Evolutionary conservation across 1,284 basidiomycete species (phyloP).

Genomic region (Grifola frondosa): DNA sequence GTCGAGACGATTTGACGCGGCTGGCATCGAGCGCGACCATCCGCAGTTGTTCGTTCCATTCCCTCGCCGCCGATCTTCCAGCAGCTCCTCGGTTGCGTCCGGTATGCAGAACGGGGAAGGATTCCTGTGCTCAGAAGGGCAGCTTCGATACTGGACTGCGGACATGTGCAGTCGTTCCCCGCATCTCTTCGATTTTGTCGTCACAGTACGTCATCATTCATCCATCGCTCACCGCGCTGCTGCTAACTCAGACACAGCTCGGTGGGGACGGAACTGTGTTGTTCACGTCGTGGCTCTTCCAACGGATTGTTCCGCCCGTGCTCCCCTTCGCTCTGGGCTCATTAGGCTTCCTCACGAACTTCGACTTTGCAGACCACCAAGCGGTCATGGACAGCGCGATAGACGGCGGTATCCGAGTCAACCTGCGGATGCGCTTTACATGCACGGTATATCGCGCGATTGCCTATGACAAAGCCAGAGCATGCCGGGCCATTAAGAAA

Average conservation of each 20-base stretch:
- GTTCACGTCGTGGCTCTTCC: slow-evolving; percentile 99
- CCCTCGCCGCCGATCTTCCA: slow-evolving; percentile 71
- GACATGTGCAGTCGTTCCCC: slow-evolving; percentile 93
- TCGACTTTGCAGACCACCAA: slow-evolving; percentile 89
- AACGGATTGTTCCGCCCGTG: slow-evolving; percentile 95
- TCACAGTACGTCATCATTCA: slow-evolving; percentile 69
- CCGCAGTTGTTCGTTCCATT: slow-evolving; percentile 87
- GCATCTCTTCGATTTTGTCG: slow-evolving; percentile 96
- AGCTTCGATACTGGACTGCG: slow-evolving; percentile 95
- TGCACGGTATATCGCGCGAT: slow-evolving; percentile 96
- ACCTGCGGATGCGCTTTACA: slow-evolving; percentile 98
- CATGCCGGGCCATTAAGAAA: slow-evolving; percentile 85
- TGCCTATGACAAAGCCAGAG: slow-evolving; percentile 59
- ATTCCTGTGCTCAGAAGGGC: slow-evolving; percentile 60
- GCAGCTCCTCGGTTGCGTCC: slow-evolving; percentile 57
- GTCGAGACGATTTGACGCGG: slow-evolving; percentile 94
- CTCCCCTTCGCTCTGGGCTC: slow-evolving; percentile 98
- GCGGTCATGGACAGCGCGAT: slow-evolving; percentile 88
- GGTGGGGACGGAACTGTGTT: slow-evolving; percentile 98
- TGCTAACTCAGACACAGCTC: slow-evolving; percentile 49
- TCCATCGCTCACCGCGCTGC: background rate
- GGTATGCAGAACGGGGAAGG: slow-evolving; percentile 36
- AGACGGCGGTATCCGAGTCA: slow-evolving; percentile 94
- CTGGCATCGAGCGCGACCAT: slow-evolving; percentile 81
- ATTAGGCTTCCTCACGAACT: slow-evolving; percentile 97